These are phyloP conservation scores for Antrodiella citrinella DNA, from an alignment of 768 basidiomycete genomes.

Conservation along the genomic window DNA sequence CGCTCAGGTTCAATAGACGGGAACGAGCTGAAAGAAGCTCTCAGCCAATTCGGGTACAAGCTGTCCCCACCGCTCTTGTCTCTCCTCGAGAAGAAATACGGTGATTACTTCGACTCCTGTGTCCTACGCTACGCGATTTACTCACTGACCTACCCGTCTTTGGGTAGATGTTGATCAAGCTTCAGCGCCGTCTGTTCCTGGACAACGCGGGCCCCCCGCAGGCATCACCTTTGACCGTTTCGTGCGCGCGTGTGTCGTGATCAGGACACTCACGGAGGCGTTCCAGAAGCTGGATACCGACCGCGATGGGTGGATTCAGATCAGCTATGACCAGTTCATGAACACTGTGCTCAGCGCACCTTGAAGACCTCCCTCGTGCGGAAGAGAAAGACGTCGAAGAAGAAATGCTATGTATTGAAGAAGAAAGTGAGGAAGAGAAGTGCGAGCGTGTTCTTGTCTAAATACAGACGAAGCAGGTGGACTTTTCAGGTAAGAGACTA, in stretches of 20 bases:
- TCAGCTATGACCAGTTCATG: conserved; percentile 70
- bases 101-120: conserved; percentile 37
- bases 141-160: conserved; percentile 24
- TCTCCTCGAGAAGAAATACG: conserved; percentile 73
- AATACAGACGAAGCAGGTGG: not conserved
- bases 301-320: conserved; percentile 58
- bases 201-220: conserved; percentile 19
- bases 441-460: not conserved
- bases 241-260: conserved; percentile 76
- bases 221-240: conserved; percentile 85
- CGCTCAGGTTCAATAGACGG: conserved; percentile 73
- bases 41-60: conserved; percentile 72
- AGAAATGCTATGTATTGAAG: not conserved
- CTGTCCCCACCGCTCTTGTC: conserved; percentile 57
- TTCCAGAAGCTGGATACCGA: conserved; percentile 63
- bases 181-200: conserved; percentile 24
- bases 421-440: not conserved
- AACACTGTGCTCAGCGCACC: conserved; percentile 55
- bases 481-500: not conserved
- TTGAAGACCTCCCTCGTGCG: conserved; percentile 24
- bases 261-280: conserved; percentile 69
- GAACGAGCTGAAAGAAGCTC: conserved; percentile 57
- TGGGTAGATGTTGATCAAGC: conserved; percentile 52
- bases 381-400: not conserved
- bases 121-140: not conserved